phyloP scores from a whole-genome alignment of 257 asterid species.

The Nicotiana obtusifolia region DNA sequence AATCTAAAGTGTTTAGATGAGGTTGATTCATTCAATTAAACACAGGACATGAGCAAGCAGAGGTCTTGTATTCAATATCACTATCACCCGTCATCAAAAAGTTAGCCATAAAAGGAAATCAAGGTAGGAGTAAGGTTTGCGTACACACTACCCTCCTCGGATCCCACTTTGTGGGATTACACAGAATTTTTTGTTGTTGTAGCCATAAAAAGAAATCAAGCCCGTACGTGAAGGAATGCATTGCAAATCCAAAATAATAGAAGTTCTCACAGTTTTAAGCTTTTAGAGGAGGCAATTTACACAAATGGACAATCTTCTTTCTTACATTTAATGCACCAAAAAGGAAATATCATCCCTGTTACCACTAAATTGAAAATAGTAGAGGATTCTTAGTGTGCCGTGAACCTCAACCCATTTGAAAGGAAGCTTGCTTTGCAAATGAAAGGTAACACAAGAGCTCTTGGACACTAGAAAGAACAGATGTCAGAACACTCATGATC shows the following conservation, averaged over 20 bases:
- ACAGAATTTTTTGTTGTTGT: too few relatives aligned
- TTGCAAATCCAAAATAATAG: constrained; percentile 5
- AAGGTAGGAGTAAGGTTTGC: neutral
- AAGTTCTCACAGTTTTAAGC: neutral
- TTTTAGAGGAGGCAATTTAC: neutral
- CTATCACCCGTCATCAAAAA: neutral
- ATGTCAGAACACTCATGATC: neutral
- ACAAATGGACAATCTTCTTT: neutral
- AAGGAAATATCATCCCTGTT: neutral
- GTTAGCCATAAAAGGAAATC: neutral
- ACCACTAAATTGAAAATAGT: neutral
- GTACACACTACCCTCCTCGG: too few relatives aligned
- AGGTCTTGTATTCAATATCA: neutral
- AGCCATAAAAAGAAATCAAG: neutral
- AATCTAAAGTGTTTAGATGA: neutral
- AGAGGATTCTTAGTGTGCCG: neutral
- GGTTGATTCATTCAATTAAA: neutral
- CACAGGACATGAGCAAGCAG: neutral
- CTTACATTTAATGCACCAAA: neutral
- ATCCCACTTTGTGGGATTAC: too few relatives aligned
- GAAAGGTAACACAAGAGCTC: neutral
- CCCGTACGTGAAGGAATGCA: neutral
- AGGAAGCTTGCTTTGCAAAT: neutral
- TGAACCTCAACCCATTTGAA: neutral
- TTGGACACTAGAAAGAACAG: neutral